A percentile compares a stretch with the other conserved stretches of the same genome.
phyloP scores from a whole-genome alignment of 345 rosid species.

The Excoecaria agallocha region DNA sequence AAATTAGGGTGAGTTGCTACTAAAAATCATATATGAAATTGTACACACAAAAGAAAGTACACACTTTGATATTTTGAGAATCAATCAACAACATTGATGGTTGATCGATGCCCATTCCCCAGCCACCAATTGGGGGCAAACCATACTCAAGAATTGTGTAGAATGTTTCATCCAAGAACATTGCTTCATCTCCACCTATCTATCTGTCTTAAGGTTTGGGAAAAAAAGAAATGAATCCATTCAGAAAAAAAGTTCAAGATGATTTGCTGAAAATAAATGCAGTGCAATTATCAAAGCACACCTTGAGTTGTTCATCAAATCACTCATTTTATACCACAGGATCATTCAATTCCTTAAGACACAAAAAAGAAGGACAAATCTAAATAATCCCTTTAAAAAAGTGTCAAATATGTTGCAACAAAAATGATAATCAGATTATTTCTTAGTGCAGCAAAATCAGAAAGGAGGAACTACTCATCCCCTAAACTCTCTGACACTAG shows the following conservation, averaged over 20 bases:
- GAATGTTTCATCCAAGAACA: conserved; percentile 93
- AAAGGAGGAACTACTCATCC: too few species aligned
- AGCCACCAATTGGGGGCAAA: conserved; percentile 92
- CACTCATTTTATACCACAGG: conserved; percentile 91
- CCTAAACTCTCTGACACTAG: too few species aligned
- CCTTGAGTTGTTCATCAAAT: conserved; percentile 94
- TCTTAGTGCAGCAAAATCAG: too few species aligned
- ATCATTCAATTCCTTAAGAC: conserved; percentile 95
- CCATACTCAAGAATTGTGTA: conserved; percentile 85
- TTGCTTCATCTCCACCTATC: conserved; percentile 96
- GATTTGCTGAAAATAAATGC: neutral
- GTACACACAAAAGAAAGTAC: neutral
- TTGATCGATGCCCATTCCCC: conserved; percentile 95
- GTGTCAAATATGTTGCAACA: too few species aligned
- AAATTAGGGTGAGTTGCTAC: conserved; percentile 5
- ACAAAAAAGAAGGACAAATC: too few species aligned
- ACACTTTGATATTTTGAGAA: conserved; percentile 92
- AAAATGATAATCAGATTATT: too few species aligned
- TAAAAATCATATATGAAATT: neutral
- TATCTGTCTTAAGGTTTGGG: conserved; percentile 59
- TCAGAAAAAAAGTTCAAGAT: neutral
- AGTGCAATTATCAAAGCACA: conserved; percentile 6
- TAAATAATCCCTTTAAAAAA: too few species aligned
- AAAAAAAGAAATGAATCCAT: neutral
- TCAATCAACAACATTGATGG: conserved; percentile 84